These are phyloP conservation scores for Galerina sulciceps DNA, from an alignment of 768 basidiomycete species.

Conservation along the genomic window DNA sequence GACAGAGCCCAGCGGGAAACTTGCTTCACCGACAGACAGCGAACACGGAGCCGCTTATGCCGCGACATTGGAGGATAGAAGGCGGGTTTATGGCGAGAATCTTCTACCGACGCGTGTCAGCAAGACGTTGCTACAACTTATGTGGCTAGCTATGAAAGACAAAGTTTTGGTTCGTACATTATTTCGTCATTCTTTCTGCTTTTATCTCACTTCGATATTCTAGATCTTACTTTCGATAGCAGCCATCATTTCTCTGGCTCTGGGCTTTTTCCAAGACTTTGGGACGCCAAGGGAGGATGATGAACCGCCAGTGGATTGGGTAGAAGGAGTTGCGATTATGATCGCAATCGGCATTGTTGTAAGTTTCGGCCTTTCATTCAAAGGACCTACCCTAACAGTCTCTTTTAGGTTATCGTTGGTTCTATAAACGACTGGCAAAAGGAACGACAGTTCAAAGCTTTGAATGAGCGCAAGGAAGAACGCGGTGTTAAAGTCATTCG, in stretches of 20 bases:
- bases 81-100: constrained; percentile 76
- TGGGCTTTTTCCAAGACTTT: constrained; percentile 94
- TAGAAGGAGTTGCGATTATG: constrained; percentile 89
- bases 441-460: constrained; percentile 89
- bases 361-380: constrained; percentile 27
- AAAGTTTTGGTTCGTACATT: constrained; percentile 75
- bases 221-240: constrained; percentile 91
- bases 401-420: constrained; percentile 77
- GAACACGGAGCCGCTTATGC: constrained; percentile 26
- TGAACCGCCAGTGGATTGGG: constrained; percentile 92
- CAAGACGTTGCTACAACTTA: constrained; percentile 74
- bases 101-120: constrained; percentile 69
- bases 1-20: constrained; percentile 41
- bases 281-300: constrained; percentile 63
- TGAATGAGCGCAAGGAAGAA: constrained; percentile 96
- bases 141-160: constrained; percentile 89
- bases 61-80: constrained; percentile 63
- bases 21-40: constrained; percentile 18
- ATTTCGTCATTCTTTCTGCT: constrained; percentile 2
- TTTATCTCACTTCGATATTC: neutral
- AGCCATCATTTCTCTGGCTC: constrained; percentile 89
- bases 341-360: constrained; percentile 78
- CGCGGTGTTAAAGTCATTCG: constrained; percentile 87
- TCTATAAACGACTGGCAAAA: constrained; percentile 99
- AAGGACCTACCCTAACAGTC: constrained; percentile 9